Conservation (phyloP, 2,329 filamentous ascomycete species). For the Gliomastix tumulicola region DNA sequence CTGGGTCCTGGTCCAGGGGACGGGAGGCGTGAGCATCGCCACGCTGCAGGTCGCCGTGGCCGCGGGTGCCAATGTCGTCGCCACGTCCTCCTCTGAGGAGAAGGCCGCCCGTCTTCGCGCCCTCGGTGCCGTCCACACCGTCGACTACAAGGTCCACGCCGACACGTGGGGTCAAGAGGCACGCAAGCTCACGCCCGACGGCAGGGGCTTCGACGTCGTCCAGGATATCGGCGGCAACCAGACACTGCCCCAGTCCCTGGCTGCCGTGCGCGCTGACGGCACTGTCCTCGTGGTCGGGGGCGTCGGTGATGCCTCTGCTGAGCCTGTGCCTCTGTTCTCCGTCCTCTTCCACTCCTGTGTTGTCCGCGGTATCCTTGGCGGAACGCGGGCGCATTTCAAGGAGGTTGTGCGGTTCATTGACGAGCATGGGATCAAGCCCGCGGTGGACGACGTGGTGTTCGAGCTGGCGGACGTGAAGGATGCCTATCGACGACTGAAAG, state of each 20-base stretch:
- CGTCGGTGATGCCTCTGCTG: constrained; percentile 18
- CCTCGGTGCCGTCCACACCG: constrained; percentile 48
- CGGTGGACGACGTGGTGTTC: constrained; percentile 20
- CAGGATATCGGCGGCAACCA: constrained; percentile 58
- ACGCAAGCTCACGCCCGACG: constrained; percentile 34
- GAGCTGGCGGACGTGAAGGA: constrained; percentile 18
- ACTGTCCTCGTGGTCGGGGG: constrained; percentile 21
- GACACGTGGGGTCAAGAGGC: constrained; percentile 52
- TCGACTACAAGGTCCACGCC: constrained; percentile 52
- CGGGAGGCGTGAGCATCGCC: constrained; percentile 28
- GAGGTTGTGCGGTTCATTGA: constrained; percentile 21
- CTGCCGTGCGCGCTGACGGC: constrained; percentile 32
- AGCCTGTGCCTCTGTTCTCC: constrained; percentile 13
- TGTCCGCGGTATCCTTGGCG: constrained; percentile 17
- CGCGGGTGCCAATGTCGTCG: constrained; percentile 45
- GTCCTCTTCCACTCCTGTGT: constrained; percentile 16
- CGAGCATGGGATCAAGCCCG: constrained; percentile 18
- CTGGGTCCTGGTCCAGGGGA: constrained; percentile 29
- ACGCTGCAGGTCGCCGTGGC: constrained; percentile 35
- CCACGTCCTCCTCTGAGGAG: constrained; percentile 49
- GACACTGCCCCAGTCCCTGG: constrained; percentile 49
- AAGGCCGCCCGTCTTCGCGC: constrained; percentile 45
- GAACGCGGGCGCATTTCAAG: constrained; percentile 16
- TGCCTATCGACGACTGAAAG: constrained; percentile 19
- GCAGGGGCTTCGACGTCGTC: constrained; percentile 52